These are phyloP conservation scores for Colletotrichum graminicola DNA, from an alignment of 2,329 filamentous ascomycete species.

Conservation along the genomic window DNA sequence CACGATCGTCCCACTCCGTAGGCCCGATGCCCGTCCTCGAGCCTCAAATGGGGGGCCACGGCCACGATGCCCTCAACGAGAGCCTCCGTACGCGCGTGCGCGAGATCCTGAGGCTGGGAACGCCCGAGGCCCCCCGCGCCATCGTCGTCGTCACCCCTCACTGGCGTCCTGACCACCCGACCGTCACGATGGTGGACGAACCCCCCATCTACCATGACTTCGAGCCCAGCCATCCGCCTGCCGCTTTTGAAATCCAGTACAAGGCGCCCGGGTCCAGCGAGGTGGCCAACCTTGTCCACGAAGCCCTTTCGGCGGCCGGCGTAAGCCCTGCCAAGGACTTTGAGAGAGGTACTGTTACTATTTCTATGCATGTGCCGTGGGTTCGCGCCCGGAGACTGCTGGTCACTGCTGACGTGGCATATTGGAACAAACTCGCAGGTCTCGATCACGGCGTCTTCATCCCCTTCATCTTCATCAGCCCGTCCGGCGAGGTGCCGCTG, in stretches of 20 bases:
- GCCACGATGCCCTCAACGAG: constrained; percentile 61
- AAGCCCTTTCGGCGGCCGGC: constrained; percentile 58
- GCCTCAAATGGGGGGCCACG: constrained; percentile 60
- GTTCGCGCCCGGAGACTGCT: too few relatives aligned
- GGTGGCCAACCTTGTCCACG: constrained; percentile 61
- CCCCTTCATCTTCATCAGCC: constrained; percentile 65
- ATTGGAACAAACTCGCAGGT: constrained; percentile 50
- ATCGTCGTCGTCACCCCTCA: constrained; percentile 70
- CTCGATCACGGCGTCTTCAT: constrained; percentile 73
- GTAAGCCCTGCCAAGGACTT: constrained; percentile 48
- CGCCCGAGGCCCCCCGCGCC: constrained; percentile 60
- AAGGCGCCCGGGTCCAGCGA: constrained; percentile 66
- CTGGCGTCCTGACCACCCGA: constrained; percentile 57
- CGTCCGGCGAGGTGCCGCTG: constrained; percentile 63
- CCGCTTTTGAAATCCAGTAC: constrained; percentile 58
- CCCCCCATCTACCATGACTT: constrained; percentile 67
- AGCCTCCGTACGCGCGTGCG: constrained; percentile 67
- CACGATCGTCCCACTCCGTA: constrained; percentile 32
- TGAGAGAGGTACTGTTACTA: constrained; percentile 28
- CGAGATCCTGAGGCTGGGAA: constrained; percentile 65
- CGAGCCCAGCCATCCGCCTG: constrained; percentile 42
- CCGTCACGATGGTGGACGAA: constrained; percentile 37
- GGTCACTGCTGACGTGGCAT: too few relatives aligned
- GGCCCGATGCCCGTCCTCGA: constrained; percentile 65
- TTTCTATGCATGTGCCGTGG: too few relatives aligned